Percentiles rank a stretch among this genome's conserved stretches.
phyloP scores from a whole-genome alignment of 2,329 filamentous ascomycete genomes.

The Tolypocladium endophyticum region DNA sequence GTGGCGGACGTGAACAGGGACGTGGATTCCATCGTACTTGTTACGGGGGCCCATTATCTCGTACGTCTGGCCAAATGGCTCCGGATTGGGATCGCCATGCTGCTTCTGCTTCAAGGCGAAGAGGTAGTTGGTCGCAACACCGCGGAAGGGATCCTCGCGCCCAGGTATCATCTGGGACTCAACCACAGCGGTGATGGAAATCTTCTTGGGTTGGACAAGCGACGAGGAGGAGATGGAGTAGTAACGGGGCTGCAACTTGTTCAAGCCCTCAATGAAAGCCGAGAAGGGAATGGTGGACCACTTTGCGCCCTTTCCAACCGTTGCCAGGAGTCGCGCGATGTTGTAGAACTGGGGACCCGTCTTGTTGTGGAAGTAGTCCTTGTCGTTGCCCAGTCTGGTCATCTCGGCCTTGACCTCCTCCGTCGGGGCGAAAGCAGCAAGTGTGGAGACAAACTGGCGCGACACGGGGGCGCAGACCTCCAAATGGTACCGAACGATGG shows the following conservation, averaged over 20 bases:
- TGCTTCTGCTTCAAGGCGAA: conserved; percentile 94
- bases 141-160: conserved; percentile 72
- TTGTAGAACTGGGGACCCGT: conserved; percentile 76
- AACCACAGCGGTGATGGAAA: conserved; percentile 90
- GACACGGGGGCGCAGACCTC: conserved; percentile 94
- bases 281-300: conserved; percentile 90
- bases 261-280: conserved; percentile 82
- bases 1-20: conserved; percentile 91
- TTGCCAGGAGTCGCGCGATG: conserved; percentile 74
- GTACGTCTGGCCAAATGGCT: conserved; percentile 77
- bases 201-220: conserved; percentile 83
- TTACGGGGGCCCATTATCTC: conserved; percentile 81
- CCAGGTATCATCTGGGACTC: conserved; percentile 73
- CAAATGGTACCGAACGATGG: conserved; percentile 88
- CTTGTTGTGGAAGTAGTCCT: conserved; percentile 88
- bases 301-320: conserved; percentile 58
- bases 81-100: conserved; percentile 72
- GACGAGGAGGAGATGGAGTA: conserved; percentile 99
- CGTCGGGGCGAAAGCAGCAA: conserved; percentile 82
- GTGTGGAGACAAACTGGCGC: conserved; percentile 81
- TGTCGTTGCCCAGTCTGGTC: conserved; percentile 79
- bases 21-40: conserved; percentile 92
- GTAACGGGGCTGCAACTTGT: conserved; percentile 94
- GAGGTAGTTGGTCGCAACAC: conserved; percentile 95
- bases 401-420: conserved; percentile 81